Evolutionary conservation across 352 stramenopile genomes (phyloP).

Genomic region (Globisporangium cylindrosporum): DNA sequence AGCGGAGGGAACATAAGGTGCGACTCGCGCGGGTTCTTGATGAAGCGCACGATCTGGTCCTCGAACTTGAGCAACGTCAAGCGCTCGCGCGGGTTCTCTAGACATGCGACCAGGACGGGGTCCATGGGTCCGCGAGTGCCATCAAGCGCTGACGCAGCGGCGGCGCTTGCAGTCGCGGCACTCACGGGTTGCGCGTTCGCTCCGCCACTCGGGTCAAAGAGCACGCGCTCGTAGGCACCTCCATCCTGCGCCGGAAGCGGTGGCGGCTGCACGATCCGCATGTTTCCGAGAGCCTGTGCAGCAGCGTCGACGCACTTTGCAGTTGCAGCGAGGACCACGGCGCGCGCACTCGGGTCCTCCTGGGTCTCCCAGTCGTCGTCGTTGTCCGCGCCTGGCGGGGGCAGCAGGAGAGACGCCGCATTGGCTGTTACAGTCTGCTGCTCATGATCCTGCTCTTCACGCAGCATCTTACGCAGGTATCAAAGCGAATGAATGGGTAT

Average conservation of each 20-base stretch:
- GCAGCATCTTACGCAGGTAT: not conserved
- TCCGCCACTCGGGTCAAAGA: slow-evolving; percentile 24
- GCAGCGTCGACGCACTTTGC: slow-evolving; percentile 18
- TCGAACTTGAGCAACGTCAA: slow-evolving; percentile 85
- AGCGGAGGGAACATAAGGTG: slow-evolving; percentile 80
- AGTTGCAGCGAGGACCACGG: slow-evolving; percentile 13
- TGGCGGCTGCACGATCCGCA: slow-evolving; percentile 40
- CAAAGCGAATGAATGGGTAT: not conserved
- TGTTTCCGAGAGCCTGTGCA: slow-evolving; percentile 25
- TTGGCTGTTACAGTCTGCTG: not conserved
- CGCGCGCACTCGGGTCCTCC: slow-evolving; percentile 17
- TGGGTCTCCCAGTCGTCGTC: slow-evolving; percentile 47
- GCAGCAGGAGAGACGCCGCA: not conserved
- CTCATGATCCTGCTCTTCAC: not conserved
- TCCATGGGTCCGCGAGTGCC: slow-evolving; percentile 54
- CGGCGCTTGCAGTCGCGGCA: slow-evolving; percentile 53
- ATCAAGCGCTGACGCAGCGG: slow-evolving; percentile 19
- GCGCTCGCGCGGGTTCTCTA: slow-evolving; percentile 80
- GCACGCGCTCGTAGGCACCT: slow-evolving; percentile 39
- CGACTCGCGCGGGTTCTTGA: slow-evolving; percentile 54
- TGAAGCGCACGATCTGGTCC: slow-evolving; percentile 84
- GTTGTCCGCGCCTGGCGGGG: not conserved
- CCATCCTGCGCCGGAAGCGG: slow-evolving; percentile 37
- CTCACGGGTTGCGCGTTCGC: slow-evolving; percentile 39
- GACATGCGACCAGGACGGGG: slow-evolving; percentile 67